phyloP scores from a whole-genome alignment of 2,329 filamentous ascomycete species.

The Parastagonospora nodorum region DNA sequence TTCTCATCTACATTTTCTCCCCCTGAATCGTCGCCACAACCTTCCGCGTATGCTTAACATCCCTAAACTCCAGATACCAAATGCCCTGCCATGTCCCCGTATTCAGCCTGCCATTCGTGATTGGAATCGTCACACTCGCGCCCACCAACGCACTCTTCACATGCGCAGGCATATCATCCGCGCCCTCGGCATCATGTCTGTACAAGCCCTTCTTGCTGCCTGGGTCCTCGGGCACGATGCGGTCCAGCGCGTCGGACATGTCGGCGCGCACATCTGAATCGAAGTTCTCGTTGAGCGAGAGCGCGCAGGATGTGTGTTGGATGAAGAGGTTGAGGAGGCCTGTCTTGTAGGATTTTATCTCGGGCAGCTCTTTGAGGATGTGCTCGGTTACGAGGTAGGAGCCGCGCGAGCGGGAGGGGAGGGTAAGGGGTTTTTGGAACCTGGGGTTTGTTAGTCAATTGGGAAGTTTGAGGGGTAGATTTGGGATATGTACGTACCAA shows the following conservation, averaged over 20 bases:
- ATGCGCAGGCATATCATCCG: constrained; percentile 95
- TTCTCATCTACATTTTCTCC: constrained; percentile 63
- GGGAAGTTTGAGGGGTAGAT: no score
- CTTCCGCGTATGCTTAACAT: constrained; percentile 73
- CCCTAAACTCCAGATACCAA: constrained; percentile 92
- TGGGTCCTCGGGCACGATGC: constrained; percentile 81
- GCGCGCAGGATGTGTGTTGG: constrained; percentile 91
- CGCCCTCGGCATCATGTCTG: constrained; percentile 82
- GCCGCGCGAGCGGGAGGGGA: constrained; percentile 77
- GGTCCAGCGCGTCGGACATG: constrained; percentile 92
- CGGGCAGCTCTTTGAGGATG: constrained; percentile 72
- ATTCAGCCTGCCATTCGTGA: constrained; percentile 79
- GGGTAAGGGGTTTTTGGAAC: constrained; percentile 80
- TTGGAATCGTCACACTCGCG: constrained; percentile 87
- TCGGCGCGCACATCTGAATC: constrained; percentile 85
- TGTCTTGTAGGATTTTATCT: constrained; percentile 81
- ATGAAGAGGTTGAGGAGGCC: constrained; percentile 79
- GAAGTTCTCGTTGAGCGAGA: constrained; percentile 92
- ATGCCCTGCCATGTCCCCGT: constrained; percentile 84
- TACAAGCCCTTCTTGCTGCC: constrained; percentile 63
- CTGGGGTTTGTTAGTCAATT: constrained; percentile 16
- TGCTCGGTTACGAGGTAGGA: constrained; percentile 88
- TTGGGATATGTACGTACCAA: no score
- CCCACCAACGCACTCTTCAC: constrained; percentile 91
- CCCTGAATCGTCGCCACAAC: constrained; percentile 95